Conservation (phyloP, 139 green algal genomes). For the Spirogloea muscicola region DNA sequence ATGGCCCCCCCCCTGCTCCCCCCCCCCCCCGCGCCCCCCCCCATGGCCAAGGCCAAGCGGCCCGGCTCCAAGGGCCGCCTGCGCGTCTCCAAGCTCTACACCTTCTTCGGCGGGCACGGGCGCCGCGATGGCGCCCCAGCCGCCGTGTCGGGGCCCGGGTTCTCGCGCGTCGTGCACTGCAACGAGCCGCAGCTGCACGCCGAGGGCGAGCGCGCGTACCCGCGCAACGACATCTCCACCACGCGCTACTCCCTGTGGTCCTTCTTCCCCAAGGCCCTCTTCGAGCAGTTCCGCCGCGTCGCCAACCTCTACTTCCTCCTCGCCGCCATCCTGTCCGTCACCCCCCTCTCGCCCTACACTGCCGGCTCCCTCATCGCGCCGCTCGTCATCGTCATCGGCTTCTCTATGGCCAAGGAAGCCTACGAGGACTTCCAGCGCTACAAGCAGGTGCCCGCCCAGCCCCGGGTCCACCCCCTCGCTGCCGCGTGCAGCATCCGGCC, state of each 20-base stretch:
- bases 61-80: too few relatives aligned
- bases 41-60: too few relatives aligned
- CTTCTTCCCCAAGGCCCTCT: slow-evolving; percentile 73
- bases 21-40: too few relatives aligned
- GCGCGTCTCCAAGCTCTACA: too few relatives aligned
- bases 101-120: too few relatives aligned
- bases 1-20: too few relatives aligned
- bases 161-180: slow-evolving; percentile 19
- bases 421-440: slow-evolving; percentile 58
- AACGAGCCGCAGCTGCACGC: slow-evolving; percentile 28
- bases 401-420: slow-evolving; percentile 80
- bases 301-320: slow-evolving; percentile 83
- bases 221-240: slow-evolving; percentile 62
- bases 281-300: slow-evolving; percentile 71
- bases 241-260: slow-evolving; percentile 75
- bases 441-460: too few relatives aligned
- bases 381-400: slow-evolving; percentile 38
- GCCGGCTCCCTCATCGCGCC: slow-evolving; percentile 15
- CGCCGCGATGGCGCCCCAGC: too few relatives aligned
- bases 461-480: too few relatives aligned
- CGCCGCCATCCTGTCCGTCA: slow-evolving; percentile 29
- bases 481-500: too few relatives aligned
- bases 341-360: slow-evolving; percentile 27
- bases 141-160: too few relatives aligned
- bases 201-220: background rate